Evolutionary conservation across 2,329 filamentous ascomycete genomes (phyloP), one percentile per base, ranked within the genome.

Genomic region (Cladophialophora chaetospira): DNA sequence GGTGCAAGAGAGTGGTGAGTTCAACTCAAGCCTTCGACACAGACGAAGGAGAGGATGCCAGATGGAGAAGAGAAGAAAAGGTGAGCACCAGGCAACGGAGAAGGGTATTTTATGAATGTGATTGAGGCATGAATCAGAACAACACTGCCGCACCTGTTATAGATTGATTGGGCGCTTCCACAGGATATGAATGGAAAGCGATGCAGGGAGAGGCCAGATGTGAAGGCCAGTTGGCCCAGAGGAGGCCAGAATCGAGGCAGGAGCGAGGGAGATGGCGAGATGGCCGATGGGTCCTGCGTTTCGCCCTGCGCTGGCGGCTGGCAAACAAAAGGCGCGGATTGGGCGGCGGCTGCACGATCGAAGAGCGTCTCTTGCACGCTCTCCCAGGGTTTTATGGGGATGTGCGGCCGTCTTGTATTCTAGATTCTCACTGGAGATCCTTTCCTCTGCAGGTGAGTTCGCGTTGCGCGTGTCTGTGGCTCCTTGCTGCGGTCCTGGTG

Each of bases 291-390:
- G 23, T 43, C 36, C 23, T 44, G n/a, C n/a, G 60, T 62, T 62
- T 62, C 60, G 60, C 40, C 44, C 54, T 40, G 56, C 19, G 53
- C 45, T 45, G 60, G 60, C 60, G 60, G 56, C 54, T 60, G 53
- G 50, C 44, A 46, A 46, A 47, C 21, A 48, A 28, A 47, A 44
- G 42, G 42, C 28, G 50, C 45, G 53, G 60, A 60, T 60, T 62
- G 60, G 60, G 60, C 53, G 51, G 55, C 47, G 54, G 48, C 25
- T 42, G 48, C 25, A 42, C 48, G 26, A 51, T 17, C 15, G 45
- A 48, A 38, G 33, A 25, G 19, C n/a, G 31, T 23, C 48, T 15
- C 17, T 13, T 28, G 33, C 47, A 28, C 45, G 44, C 42, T 15
- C 44, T 47, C 11, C 19, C 44, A 15, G 44, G 44, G 26, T 17